A percentile compares a stretch with the other conserved stretches of the same genome.
Evolutionary conservation across 306 rosid species (phyloP).

Genomic region (Sechiopsis laciniata): DNA sequence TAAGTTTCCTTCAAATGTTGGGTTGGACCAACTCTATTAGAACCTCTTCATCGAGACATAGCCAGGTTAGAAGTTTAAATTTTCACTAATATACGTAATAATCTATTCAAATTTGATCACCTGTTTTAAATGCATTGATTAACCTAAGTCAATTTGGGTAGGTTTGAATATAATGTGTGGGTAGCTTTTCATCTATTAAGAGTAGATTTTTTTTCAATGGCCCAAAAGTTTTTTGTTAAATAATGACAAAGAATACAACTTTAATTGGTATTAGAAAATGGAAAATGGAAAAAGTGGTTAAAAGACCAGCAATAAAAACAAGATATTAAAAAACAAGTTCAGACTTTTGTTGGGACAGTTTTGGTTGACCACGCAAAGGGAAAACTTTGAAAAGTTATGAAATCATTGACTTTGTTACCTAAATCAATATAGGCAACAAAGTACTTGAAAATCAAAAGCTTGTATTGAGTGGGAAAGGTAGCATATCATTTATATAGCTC

Average conservation of each 20-base stretch:
- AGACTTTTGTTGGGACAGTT: neutral
- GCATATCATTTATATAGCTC: too few relatives aligned
- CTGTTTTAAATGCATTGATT: conserved; percentile 3
- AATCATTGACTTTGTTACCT: neutral
- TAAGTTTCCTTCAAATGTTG: too few relatives aligned
- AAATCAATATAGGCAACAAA: neutral
- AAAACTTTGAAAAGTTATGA: neutral
- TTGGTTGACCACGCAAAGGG: neutral
- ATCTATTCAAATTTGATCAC: neutral
- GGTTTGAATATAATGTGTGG: neutral
- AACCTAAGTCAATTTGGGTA: neutral
- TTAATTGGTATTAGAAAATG: neutral
- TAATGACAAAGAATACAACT: conserved; percentile 1
- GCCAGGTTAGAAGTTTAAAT: too few relatives aligned
- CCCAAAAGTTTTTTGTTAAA: neutral
- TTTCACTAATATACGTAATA: too few relatives aligned
- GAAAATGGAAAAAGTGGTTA: neutral
- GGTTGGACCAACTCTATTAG: too few relatives aligned
- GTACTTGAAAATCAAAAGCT: neutral
- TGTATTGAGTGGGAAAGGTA: too few relatives aligned
- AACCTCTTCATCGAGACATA: too few relatives aligned
- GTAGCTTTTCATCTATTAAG: neutral
- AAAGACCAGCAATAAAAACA: neutral
- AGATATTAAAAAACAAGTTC: too few relatives aligned
- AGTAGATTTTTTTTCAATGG: neutral